phyloP scores from a whole-genome alignment of 2,329 filamentous ascomycete genomes.

The Didymosphaeria variabile region DNA sequence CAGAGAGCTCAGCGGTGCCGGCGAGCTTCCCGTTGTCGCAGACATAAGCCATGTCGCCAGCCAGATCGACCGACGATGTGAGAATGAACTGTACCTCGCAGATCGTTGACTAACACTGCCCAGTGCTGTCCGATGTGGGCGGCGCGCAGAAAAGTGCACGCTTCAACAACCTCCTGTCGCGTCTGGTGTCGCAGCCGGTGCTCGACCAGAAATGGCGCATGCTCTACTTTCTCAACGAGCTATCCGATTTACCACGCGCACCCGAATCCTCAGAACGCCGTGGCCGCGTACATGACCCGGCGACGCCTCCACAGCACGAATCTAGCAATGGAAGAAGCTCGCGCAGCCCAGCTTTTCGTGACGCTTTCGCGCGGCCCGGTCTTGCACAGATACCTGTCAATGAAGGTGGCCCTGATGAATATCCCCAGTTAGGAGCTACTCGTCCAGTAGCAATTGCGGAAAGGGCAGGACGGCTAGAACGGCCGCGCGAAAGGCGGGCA shows the following conservation, averaged over 20 bases:
- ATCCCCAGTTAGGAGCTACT: conserved; percentile 35
- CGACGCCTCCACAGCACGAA: conserved; percentile 40
- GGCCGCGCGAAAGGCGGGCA: conserved; percentile 38
- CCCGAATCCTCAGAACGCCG: conserved; percentile 27
- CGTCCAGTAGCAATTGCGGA: conserved; percentile 31
- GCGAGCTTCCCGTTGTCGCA: conserved; percentile 66
- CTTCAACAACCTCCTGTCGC: conserved; percentile 90
- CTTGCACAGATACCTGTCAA: conserved; percentile 51
- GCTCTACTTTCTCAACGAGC: conserved; percentile 85
- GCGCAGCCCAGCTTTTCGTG: conserved; percentile 52
- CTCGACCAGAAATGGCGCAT: conserved; percentile 97
- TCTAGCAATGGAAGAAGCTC: conserved; percentile 22
- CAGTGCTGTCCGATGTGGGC: conserved; percentile 77
- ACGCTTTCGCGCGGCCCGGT: conserved; percentile 59
- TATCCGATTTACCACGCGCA: conserved; percentile 67
- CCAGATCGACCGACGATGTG: conserved; percentile 82
- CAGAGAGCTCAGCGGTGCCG: conserved; percentile 54
- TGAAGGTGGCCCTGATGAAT: conserved; percentile 42
- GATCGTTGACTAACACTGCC: conserved; percentile 20
- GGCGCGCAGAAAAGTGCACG: conserved; percentile 75
- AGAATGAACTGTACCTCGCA: neutral
- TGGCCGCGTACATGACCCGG: conserved; percentile 32
- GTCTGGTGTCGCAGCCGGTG: conserved; percentile 88
- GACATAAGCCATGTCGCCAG: conserved; percentile 93
- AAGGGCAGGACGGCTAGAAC: conserved; percentile 35